A percentile compares a stretch with the other conserved stretches of the same genome.
phyloP scores from a whole-genome alignment of 352 stramenopile species.

The Thalassiosira oceanica region DNA sequence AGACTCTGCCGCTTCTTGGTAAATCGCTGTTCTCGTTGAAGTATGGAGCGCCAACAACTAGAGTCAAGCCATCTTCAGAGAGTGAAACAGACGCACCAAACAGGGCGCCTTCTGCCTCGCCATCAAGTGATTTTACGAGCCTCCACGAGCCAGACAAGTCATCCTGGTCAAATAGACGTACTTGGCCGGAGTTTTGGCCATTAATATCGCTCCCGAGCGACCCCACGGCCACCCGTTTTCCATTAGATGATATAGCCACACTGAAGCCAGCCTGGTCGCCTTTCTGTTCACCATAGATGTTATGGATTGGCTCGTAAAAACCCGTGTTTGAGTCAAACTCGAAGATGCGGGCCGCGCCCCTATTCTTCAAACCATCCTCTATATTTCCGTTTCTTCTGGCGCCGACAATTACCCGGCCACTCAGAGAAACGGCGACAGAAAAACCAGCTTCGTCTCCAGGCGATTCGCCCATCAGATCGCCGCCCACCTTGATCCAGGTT shows the following conservation, averaged over 20 bases:
- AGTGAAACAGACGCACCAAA: constrained; percentile 57
- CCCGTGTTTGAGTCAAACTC: constrained; percentile 27
- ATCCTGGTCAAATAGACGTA: constrained; percentile 50
- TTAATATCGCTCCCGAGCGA: constrained; percentile 44
- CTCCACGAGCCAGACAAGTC: constrained; percentile 23
- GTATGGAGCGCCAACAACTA: constrained; percentile 51
- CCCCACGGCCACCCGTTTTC: constrained; percentile 41
- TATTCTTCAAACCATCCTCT: constrained; percentile 40
- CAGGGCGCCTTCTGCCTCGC: constrained; percentile 29
- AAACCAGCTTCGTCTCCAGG: constrained; percentile 50
- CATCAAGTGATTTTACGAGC: constrained; percentile 32
- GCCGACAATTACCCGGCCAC: constrained; percentile 36
- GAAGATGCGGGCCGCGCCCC: constrained; percentile 42
- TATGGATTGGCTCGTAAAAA: constrained; percentile 32
- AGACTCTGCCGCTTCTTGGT: constrained; percentile 35
- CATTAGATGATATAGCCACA: constrained; percentile 52
- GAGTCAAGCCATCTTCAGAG: constrained; percentile 39
- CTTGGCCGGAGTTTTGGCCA: constrained; percentile 45
- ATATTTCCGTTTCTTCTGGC: constrained; percentile 30
- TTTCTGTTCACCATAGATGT: constrained; percentile 42
- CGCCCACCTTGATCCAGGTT: constrained; percentile 39
- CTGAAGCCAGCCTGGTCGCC: constrained; percentile 57
- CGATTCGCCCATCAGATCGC: constrained; percentile 31
- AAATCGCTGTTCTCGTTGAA: constrained; percentile 27
- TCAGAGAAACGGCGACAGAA: constrained; percentile 41